Evolutionary conservation across 2,329 filamentous ascomycete species (phyloP).

Genomic region (Onygena corvina): DNA sequence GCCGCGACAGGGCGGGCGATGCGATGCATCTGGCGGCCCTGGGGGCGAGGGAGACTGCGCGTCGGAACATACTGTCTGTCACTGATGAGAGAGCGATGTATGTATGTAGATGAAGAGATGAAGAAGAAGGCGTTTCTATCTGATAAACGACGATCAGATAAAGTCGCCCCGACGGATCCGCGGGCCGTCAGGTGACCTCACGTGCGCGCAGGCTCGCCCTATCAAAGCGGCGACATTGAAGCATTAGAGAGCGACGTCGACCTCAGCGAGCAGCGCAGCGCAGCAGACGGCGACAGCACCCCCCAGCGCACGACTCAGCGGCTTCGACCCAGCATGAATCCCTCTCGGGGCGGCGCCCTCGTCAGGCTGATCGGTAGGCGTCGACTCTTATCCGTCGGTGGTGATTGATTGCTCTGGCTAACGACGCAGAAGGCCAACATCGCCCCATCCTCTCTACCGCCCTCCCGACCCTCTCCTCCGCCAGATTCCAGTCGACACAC

Average conservation of each 20-base stretch:
- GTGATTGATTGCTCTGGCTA: too few species aligned
- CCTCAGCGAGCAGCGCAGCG: neutral
- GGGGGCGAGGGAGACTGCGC: conserved; percentile 43
- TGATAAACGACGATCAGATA: conserved; percentile 4
- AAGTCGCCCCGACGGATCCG: neutral
- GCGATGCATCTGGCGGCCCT: conserved; percentile 41
- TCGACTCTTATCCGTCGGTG: neutral
- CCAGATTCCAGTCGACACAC: conserved; percentile 6
- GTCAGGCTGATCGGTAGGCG: conserved; percentile 4
- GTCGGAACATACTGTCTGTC: conserved; percentile 47
- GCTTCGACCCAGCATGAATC: conserved; percentile 2
- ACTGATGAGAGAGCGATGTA: neutral
- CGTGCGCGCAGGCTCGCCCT: neutral
- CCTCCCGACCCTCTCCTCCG: neutral
- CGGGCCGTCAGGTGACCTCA: neutral
- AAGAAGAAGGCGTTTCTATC: neutral
- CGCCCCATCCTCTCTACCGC: conserved; percentile 6
- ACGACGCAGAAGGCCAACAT: neutral
- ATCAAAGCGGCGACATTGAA: neutral
- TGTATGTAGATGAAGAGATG: neutral
- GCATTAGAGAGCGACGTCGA: neutral
- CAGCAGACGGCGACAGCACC: neutral
- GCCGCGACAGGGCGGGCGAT: conserved; percentile 35
- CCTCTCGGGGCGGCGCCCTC: neutral
- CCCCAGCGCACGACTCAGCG: neutral